A percentile compares a stretch with the other conserved stretches of the same genome.
Conservation (phyloP, 140 eudicot genomes). For the Oenanthe javanica region DNA sequence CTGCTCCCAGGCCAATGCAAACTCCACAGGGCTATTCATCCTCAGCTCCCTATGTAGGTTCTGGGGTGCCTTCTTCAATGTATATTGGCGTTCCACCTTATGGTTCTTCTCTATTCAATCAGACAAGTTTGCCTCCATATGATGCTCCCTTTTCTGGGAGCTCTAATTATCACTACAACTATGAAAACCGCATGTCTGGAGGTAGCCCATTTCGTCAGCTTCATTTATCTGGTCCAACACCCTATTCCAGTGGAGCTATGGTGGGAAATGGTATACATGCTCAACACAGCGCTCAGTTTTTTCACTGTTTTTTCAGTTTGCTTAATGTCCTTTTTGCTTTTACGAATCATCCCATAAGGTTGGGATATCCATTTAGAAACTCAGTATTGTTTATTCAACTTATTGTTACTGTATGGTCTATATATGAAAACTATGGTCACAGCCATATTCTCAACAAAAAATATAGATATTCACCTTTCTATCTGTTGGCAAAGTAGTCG, state of each 20-base stretch:
- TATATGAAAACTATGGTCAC: background rate
- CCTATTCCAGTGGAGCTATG: conserved; percentile 71
- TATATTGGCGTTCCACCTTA: conserved; percentile 73
- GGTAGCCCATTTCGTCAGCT: conserved; percentile 79
- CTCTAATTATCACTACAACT: conserved; percentile 65
- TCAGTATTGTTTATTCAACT: background rate
- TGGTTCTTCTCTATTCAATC: conserved; percentile 71
- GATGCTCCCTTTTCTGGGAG: conserved; percentile 81
- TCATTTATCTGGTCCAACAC: conserved; percentile 51
- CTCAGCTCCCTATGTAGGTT: conserved; percentile 51
- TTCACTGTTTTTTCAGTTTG: background rate
- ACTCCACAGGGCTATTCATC: conserved; percentile 58
- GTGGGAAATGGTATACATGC: conserved; percentile 43
- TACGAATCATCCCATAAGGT: background rate
- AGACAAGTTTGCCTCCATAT: conserved; percentile 69
- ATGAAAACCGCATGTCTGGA: conserved; percentile 59
- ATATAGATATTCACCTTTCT: background rate
- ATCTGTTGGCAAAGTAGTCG: background rate
- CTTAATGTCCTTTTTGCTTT: too few species aligned
- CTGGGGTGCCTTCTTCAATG: conserved; percentile 79
- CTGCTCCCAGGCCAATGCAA: conserved; percentile 69
- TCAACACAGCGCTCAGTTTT: background rate
- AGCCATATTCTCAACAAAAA: background rate
- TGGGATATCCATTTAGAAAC: background rate
- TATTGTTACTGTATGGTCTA: background rate